Evolutionary conservation across 1,284 basidiomycete species (phyloP).

Genomic region (Hypsizygus ulmarius): DNA sequence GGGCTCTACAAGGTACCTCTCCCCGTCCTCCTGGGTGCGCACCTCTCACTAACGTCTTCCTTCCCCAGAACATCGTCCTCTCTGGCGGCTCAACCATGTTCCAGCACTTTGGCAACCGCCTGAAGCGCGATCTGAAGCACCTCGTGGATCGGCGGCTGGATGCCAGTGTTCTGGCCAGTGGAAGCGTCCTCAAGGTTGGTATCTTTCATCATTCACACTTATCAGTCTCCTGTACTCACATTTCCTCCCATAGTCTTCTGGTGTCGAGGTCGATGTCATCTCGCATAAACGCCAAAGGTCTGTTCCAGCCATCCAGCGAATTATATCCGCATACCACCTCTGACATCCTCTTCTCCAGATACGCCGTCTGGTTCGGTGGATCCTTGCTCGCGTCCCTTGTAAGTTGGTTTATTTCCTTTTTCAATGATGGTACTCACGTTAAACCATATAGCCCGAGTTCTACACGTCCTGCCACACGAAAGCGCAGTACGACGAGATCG

Average conservation of each 20-base stretch:
- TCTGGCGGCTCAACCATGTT: constrained; percentile 98
- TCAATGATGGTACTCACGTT: constrained; percentile 8
- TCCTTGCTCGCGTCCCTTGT: constrained; percentile 90
- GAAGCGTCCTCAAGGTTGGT: constrained; percentile 72
- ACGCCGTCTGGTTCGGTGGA: constrained; percentile 99
- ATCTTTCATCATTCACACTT: not conserved
- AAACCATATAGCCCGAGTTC: constrained; percentile 87
- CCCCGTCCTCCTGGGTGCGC: not conserved
- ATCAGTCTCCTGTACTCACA: no score
- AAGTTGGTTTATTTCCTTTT: constrained; percentile 31
- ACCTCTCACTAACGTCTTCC: not conserved
- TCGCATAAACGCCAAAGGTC: constrained; percentile 96
- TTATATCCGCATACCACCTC: not conserved
- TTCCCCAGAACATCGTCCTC: constrained; percentile 81
- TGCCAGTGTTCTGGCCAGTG: constrained; percentile 73
- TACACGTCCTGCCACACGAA: constrained; percentile 98
- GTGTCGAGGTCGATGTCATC: constrained; percentile 96
- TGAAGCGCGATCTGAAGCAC: constrained; percentile 94
- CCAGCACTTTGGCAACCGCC: constrained; percentile 93
- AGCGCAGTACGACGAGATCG: constrained; percentile 96
- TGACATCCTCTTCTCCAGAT: constrained; percentile 39
- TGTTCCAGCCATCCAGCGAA: constrained; percentile 13
- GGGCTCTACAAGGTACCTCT: constrained; percentile 86
- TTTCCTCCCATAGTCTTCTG: constrained; percentile 65
- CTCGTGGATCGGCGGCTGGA: constrained; percentile 91